A percentile compares a stretch with the other conserved stretches of the same genome.
Conservation (phyloP, 306 rosid genomes). For the Neltuma alba region DNA sequence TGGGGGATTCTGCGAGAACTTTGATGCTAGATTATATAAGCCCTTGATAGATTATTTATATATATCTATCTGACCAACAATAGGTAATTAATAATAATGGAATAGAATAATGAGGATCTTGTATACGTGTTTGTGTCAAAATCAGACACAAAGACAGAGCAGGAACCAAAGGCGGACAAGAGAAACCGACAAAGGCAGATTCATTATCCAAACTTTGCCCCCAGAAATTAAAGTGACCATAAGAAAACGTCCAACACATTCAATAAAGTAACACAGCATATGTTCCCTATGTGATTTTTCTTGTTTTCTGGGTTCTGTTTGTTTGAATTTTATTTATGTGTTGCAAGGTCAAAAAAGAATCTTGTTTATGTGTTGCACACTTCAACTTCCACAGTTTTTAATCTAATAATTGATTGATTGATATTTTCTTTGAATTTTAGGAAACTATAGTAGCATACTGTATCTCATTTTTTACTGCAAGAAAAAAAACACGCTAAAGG, state of each 20-base stretch:
- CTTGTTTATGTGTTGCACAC: not conserved
- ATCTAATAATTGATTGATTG: not conserved
- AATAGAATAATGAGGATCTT: not conserved
- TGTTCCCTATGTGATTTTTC: conserved; percentile 35
- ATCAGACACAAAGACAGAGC: conserved; percentile 11
- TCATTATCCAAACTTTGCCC: conserved; percentile 1
- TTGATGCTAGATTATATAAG: not conserved
- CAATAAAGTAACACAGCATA: not conserved
- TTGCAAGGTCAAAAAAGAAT: no score
- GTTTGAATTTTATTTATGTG: no score
- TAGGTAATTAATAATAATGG: not conserved
- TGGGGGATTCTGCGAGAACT: conserved; percentile 21
- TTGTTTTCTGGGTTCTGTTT: not conserved
- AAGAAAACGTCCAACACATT: not conserved
- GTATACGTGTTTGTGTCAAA: not conserved
- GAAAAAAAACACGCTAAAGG: no score
- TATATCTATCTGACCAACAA: not conserved
- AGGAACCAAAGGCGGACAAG: conserved; percentile 37
- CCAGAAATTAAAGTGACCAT: not conserved
- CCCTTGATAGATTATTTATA: not conserved
- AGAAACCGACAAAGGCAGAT: conserved; percentile 24
- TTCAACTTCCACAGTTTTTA: not conserved
- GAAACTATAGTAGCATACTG: not conserved
- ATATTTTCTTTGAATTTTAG: not conserved
- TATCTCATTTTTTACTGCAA: not conserved